Conservation (phyloP, 1,284 basidiomycete species). For the Ustilago nuda region DNA sequence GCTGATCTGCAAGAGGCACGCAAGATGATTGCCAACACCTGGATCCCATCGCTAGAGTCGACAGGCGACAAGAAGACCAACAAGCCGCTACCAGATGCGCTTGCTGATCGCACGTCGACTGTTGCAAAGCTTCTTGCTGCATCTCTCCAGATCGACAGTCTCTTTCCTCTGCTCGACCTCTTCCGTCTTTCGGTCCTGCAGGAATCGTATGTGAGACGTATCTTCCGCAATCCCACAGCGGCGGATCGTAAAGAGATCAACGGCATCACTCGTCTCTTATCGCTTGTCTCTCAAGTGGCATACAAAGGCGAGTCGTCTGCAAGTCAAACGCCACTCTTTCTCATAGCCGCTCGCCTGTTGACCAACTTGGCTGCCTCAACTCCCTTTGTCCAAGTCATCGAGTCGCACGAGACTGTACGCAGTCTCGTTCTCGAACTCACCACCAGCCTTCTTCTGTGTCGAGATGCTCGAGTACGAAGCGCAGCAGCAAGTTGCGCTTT, state of each 20-base stretch:
- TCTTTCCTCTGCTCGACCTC: conserved; percentile 85
- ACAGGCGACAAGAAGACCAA: conserved; percentile 6
- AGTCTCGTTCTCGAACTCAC: conserved; percentile 73
- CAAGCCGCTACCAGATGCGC: conserved; percentile 1
- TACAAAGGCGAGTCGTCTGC: conserved; percentile 72
- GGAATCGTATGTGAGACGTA: conserved; percentile 59
- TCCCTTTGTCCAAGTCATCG: conserved; percentile 73
- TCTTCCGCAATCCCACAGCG: conserved; percentile 15
- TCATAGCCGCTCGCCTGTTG: conserved; percentile 80
- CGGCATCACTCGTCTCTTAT: conserved; percentile 22
- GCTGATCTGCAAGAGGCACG: conserved; percentile 52
- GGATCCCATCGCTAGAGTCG: conserved; percentile 48
- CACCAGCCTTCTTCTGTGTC: conserved; percentile 75
- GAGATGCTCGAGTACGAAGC: conserved; percentile 78
- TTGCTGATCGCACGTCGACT: conserved; percentile 9
- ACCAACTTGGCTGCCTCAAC: conserved; percentile 77
- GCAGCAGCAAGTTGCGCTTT: conserved; percentile 85
- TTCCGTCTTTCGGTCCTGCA: conserved; percentile 84
- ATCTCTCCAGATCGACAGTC: conserved; percentile 73
- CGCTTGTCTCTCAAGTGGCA: conserved; percentile 19
- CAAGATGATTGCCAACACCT: conserved; percentile 73
- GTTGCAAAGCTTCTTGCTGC: conserved; percentile 15
- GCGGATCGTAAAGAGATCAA: conserved; percentile 22
- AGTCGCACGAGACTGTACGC: conserved; percentile 72
- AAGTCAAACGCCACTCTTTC: conserved; percentile 70